Conservation (phyloP, 352 stramenopile genomes). For the Phytophthora sp. region DNA sequence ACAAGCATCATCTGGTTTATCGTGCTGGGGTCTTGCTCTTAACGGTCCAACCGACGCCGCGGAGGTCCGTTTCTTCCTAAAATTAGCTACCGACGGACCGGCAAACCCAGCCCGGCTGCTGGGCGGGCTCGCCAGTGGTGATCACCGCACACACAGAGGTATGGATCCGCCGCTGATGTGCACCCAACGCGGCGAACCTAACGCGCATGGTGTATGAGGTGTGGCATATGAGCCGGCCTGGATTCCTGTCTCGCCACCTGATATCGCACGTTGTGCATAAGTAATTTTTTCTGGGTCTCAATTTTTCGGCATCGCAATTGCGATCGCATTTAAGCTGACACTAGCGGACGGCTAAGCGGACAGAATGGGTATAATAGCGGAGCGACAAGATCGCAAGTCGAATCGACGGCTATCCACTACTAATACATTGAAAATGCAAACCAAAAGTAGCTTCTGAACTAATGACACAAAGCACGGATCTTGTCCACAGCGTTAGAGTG, state of each 20-base stretch:
- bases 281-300: too few species aligned
- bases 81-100: not conserved
- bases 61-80: not conserved
- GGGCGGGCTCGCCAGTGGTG: not conserved
- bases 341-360: slow-evolving; percentile 14
- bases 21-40: too few species aligned
- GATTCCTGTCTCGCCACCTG: slow-evolving; percentile 19
- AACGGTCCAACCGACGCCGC: too few species aligned
- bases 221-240: slow-evolving; percentile 13
- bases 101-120: not conserved
- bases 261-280: too few species aligned
- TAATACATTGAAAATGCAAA: too few species aligned
- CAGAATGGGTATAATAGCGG: not conserved
- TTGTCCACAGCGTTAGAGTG: too few species aligned
- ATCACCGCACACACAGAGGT: not conserved
- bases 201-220: slow-evolving; percentile 13
- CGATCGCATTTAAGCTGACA: slow-evolving; percentile 9
- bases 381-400: too few species aligned
- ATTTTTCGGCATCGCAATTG: slow-evolving; percentile 21
- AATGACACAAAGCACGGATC: too few species aligned
- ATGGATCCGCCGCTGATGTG: slow-evolving; percentile 15
- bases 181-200: slow-evolving; percentile 19
- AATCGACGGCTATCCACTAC: too few species aligned
- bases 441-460: too few species aligned
- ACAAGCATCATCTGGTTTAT: too few species aligned